Evolutionary conservation across 345 rosid genomes (phyloP).

Genomic region (Zanthoxylum bungeanum): DNA sequence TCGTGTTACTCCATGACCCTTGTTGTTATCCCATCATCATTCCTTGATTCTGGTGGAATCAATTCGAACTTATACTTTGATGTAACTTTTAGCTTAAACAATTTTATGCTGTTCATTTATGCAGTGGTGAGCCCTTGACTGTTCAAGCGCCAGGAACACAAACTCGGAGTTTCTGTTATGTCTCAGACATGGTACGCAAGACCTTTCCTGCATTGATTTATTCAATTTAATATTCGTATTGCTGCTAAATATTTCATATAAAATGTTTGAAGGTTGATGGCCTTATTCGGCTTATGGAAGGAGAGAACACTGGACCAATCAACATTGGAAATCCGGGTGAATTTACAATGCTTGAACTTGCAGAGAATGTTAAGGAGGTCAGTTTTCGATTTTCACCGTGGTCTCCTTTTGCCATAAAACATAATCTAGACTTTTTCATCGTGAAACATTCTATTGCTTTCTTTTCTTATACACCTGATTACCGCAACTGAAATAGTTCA

Average conservation of each 20-base stretch:
- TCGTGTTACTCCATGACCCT: neutral
- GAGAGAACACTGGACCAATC: conserved; percentile 88
- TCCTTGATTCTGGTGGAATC: neutral
- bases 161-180: conserved; percentile 96
- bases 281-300: conserved; percentile 89
- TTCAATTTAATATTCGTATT: neutral
- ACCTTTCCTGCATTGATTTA: neutral
- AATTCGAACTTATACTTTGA: neutral
- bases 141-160: conserved; percentile 96
- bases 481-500: neutral
- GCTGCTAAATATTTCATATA: neutral
- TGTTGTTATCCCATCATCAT: neutral
- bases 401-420: neutral
- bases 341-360: conserved; percentile 86
- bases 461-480: neutral
- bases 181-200: conserved; percentile 80
- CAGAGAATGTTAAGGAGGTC: conserved; percentile 90
- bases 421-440: neutral
- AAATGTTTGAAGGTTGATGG: conserved; percentile 71
- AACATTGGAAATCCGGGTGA: conserved; percentile 95
- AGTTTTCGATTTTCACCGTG: conserved; percentile 3
- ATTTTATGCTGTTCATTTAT: conserved; percentile 5
- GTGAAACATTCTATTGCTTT: too few species aligned
- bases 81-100: neutral
- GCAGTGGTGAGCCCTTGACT: conserved; percentile 79